phyloP scores from a whole-genome alignment of 2,329 filamentous ascomycete genomes.

The Juglanconis oblonga region DNA sequence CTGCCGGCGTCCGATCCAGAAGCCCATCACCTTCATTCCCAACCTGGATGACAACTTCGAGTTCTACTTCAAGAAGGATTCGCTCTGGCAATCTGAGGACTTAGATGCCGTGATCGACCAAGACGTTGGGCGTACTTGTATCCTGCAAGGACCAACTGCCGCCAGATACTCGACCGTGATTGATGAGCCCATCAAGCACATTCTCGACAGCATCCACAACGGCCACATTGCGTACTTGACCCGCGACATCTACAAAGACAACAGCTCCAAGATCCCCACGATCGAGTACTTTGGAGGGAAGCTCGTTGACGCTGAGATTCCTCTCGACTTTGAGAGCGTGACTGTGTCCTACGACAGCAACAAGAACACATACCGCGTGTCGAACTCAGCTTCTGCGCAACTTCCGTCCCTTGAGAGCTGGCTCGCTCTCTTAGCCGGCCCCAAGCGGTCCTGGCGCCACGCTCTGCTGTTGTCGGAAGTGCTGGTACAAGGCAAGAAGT shows the following conservation, averaged over 20 bases:
- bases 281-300: constrained; percentile 96
- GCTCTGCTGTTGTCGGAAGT: constrained; percentile 92
- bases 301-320: constrained; percentile 67
- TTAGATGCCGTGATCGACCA: constrained; percentile 92
- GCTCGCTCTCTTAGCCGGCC: constrained; percentile 83
- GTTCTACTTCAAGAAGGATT: constrained; percentile 99
- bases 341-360: constrained; percentile 74
- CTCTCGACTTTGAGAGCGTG: constrained; percentile 80
- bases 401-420: constrained; percentile 80
- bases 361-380: constrained; percentile 83
- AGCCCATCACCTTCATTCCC: constrained; percentile 94
- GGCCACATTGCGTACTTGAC: constrained; percentile 80
- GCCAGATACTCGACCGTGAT: constrained; percentile 85
- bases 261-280: constrained; percentile 72
- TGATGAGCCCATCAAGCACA: constrained; percentile 93
- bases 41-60: constrained; percentile 96
- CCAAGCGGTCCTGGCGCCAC: constrained; percentile 86
- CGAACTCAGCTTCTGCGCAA: constrained; percentile 67
- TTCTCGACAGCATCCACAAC: constrained; percentile 86
- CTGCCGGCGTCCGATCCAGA: constrained; percentile 88
- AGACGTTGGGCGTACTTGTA: constrained; percentile 93
- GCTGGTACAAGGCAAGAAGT: constrained; percentile 91
- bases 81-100: constrained; percentile 98
- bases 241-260: constrained; percentile 73
- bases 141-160: constrained; percentile 91